Base-by-base conservation (phyloP, 345 rosid species). In the Citrus mangshanensis region DNA sequence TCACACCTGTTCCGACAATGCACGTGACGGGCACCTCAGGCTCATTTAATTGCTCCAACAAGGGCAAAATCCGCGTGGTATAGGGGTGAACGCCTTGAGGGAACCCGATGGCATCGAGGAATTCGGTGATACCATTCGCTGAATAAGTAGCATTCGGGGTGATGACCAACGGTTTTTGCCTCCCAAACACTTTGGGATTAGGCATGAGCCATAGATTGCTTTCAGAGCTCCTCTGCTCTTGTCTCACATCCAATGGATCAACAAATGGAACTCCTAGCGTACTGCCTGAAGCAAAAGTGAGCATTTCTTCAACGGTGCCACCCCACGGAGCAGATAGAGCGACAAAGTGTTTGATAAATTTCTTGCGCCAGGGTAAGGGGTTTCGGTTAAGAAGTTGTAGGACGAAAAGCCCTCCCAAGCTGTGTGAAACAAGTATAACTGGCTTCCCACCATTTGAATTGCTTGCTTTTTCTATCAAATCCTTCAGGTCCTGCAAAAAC, bases 181-280 rank as follows among this genome's bases (percentile, higher is more conserved):
- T 65, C 46, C 71, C 86, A 58, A 90, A 93, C 54, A 91, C 60
- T 65, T 75, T 84, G 6, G 93, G 71, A 68, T 86, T 84, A 9
- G 98, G 99, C 74, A 93, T 82, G n/a, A 93, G 92, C 98, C 98
- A 93, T 24, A 88, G 87, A 76, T 93, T 93, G 81, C 93, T 93
- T 82, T 90, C 96, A 1, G 95, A 92, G 77, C 87, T 89, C 78
- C 97, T 90, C 60, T 95, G 97, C 54, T 93, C 87, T 7, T 58
- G 91, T 46, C 97, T 86, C 8, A 92, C 98, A 1, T 90, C 68
- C 80, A 93, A 77, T 24, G 98, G 97, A 75, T 95, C 88, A 25
- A 90, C 99, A 27, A 95, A 73, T 0, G 99, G 99, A 19, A 95
- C 89, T 55, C 91, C 93, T 0, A 92, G 91, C 0, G 99, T 70